phyloP scores from a whole-genome alignment of 2,329 filamentous ascomycete genomes.

The Colletotrichum noveboracense region DNA sequence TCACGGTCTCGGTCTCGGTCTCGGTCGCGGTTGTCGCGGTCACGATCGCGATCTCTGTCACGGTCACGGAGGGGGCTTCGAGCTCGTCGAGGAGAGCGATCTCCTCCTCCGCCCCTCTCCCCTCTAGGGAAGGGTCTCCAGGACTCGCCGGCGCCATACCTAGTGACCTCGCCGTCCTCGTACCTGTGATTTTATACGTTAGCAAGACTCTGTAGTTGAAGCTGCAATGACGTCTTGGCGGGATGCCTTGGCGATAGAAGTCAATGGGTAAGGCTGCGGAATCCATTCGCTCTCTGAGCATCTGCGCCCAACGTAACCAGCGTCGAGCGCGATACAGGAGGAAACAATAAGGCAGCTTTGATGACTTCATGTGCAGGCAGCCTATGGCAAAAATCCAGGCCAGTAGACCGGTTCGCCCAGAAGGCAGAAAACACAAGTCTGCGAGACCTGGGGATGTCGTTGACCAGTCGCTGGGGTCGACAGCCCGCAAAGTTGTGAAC shows the following conservation, averaged over 20 bases:
- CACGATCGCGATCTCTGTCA: constrained; percentile 23
- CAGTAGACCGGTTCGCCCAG: neutral
- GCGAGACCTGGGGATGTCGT: neutral
- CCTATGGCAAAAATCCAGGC: neutral
- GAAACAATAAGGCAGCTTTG: neutral
- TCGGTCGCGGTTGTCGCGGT: constrained; percentile 38
- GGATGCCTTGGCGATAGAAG: neutral
- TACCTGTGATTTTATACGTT: constrained; percentile 45
- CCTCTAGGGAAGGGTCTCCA: constrained; percentile 61
- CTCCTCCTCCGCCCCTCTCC: constrained; percentile 21
- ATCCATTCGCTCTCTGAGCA: neutral
- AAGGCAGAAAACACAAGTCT: neutral
- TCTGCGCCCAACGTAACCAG: neutral
- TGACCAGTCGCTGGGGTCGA: neutral
- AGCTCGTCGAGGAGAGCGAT: constrained; percentile 48
- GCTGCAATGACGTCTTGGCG: neutral
- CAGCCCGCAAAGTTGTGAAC: neutral
- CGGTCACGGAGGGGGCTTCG: constrained; percentile 30
- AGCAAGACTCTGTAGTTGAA: neutral
- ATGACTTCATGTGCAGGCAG: neutral
- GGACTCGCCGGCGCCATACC: constrained; percentile 66
- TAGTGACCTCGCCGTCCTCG: constrained; percentile 66
- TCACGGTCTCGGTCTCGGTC: constrained; percentile 25
- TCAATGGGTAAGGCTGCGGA: neutral
- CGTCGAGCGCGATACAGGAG: neutral